Conservation (phyloP, 768 basidiomycete genomes). For the Termitomyces sp. region DNA sequence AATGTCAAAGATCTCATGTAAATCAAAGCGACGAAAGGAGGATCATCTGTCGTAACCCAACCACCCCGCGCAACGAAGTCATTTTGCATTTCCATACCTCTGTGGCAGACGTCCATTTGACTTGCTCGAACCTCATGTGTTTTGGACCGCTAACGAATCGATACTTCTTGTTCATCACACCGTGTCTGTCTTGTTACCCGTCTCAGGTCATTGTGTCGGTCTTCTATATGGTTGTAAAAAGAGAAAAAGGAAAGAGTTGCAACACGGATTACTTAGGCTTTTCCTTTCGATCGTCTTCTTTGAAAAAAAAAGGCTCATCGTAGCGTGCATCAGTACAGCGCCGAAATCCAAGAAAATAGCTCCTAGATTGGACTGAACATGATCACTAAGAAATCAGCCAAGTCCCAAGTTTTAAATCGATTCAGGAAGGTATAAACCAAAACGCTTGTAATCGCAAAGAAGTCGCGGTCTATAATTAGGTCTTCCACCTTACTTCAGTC, state of each 20-base stretch:
- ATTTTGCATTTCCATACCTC: neutral
- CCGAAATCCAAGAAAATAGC: neutral
- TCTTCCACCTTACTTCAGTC: slow-evolving; percentile 13
- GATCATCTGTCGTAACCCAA: neutral
- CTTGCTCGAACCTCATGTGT: neutral
- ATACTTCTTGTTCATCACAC: neutral
- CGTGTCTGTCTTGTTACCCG: neutral
- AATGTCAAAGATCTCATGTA: neutral
- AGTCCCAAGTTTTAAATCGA: neutral
- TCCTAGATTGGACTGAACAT: neutral
- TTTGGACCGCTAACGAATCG: neutral
- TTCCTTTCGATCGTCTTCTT: neutral
- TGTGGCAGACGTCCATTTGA: neutral
- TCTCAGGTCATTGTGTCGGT: neutral
- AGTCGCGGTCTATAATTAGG: slow-evolving; percentile 1
- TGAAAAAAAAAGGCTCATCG: too few species aligned
- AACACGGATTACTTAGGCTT: neutral
- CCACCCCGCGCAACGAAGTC: neutral
- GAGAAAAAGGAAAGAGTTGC: neutral
- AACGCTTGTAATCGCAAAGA: neutral
- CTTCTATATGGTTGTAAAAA: neutral
- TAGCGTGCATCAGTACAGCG: neutral
- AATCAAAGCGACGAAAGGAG: neutral
- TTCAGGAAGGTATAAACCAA: neutral
- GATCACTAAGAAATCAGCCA: neutral